Evolutionary conservation across 768 basidiomycete genomes (phyloP), one percentile per base, ranked within the genome.

Genomic region (Mycena filopes): DNA sequence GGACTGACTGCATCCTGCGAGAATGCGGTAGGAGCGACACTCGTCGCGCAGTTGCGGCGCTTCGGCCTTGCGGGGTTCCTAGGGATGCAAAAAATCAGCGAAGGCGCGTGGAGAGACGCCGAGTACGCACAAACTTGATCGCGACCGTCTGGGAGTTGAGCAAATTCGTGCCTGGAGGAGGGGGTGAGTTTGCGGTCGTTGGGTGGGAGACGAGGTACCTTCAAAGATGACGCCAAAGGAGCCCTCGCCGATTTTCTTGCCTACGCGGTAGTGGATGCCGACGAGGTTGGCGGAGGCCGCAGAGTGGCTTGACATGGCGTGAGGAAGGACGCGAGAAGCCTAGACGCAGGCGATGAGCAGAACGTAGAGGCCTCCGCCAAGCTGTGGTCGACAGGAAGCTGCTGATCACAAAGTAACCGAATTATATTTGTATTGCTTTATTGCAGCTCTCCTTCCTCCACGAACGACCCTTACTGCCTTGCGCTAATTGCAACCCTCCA

Each of bases 201-300:
- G 58, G 25, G 49, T 45, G n/a, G 62, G 38, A 41, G 49, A 38
- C 48, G 53, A 72, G n/a, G 63, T 5, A 90, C 93, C 93, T 82
- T 94, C 93, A 70, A 92, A 95, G 78, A 94, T 94, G 84, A 99
- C 96, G 69, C 98, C 98, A 77, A 99, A 99, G 9, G 92, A 94
- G 67, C 98, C 98, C 79, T 99, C 98, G 68, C 98, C 98, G 79
- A 99, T 98, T 88, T 99, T 99, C 87, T 93, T 94, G 72, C 97
- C 97, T 23, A 99, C 96, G 61, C 94, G 89, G 82, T 97, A 99
- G 82, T 98, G 96, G n/a, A 93, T 89, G 56, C 97, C 95, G 73
- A 98, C 95, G 75, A 97, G 82, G 79, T 92, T 92, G 65, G 89
- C 84, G 45, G 86, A 83, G 3, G 87, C 81, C 70, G 87, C 85